These are phyloP conservation scores for Metschnikowia picachoensis DNA, from an alignment of 805 yeast genomes.

Conservation along the genomic window DNA sequence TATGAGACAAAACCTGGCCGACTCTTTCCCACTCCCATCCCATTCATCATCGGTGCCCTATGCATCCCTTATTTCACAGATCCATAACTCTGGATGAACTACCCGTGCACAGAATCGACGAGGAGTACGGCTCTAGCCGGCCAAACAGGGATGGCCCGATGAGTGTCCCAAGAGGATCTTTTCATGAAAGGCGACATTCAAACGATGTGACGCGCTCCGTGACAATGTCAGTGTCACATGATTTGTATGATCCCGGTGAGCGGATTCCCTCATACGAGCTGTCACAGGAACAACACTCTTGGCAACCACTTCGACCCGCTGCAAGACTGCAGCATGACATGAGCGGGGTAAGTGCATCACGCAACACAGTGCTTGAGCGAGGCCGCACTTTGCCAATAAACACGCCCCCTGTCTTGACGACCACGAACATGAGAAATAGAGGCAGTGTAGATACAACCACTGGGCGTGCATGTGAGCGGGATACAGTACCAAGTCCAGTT, in stretches of 20 bases:
- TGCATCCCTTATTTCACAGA: slow-evolving; percentile 1
- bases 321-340: slow-evolving; percentile 4
- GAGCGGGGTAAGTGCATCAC: not conserved
- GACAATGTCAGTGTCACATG: slow-evolving; percentile 15
- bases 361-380: not conserved
- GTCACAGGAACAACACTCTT: slow-evolving; percentile 30
- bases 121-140: slow-evolving; percentile 8
- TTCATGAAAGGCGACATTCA: slow-evolving; percentile 4
- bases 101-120: slow-evolving; percentile 13
- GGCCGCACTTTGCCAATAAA: slow-evolving; percentile 3
- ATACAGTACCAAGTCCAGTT: slow-evolving; percentile 13
- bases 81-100: slow-evolving; percentile 4
- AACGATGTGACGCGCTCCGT: not conserved
- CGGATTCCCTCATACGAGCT: slow-evolving; percentile 41
- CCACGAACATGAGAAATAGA: slow-evolving; percentile 11
- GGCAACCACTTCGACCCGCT: slow-evolving; percentile 6
- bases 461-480: slow-evolving; percentile 7
- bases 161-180: slow-evolving; percentile 1
- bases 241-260: slow-evolving; percentile 28
- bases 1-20: too few relatives aligned
- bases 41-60: not conserved
- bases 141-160: slow-evolving; percentile 1
- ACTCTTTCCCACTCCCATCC: not conserved
- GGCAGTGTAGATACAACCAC: not conserved
- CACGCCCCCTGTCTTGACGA: slow-evolving; percentile 10